Percentiles rank a stretch among this genome's conserved stretches.
These are phyloP conservation scores for Gracilaria gracilis DNA, from an alignment of 23 red algal species.

Conservation along the genomic window DNA sequence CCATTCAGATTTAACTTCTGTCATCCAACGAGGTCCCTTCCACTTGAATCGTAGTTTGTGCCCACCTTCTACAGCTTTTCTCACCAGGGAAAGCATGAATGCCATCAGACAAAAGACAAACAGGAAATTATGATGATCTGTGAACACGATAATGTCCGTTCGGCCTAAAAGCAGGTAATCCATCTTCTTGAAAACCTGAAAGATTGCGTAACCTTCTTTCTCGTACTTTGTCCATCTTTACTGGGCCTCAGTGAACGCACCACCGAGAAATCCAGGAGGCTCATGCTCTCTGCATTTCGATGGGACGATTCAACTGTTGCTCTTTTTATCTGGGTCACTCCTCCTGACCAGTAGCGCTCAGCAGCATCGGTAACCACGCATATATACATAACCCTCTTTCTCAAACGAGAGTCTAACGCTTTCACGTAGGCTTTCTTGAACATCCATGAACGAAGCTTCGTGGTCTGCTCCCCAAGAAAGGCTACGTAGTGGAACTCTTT, in stretches of 20 bases:
- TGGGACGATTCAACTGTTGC: neutral
- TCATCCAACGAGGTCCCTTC: no score
- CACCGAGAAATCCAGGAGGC: neutral
- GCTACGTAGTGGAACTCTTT: neutral
- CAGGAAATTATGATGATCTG: conserved; percentile 29
- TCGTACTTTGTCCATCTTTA: neutral
- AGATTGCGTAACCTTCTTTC: conserved; percentile 51
- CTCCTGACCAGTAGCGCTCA: no score
- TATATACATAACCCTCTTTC: no score
- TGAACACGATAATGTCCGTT: no score
- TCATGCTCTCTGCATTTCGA: neutral
- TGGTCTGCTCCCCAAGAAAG: conserved; percentile 4
- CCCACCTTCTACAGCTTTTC: no score
- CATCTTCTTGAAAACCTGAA: conserved; percentile 1
- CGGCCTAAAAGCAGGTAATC: neutral
- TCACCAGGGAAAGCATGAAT: neutral
- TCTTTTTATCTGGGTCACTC: neutral
- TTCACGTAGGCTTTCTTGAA: conserved; percentile 29
- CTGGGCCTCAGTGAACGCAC: neutral
- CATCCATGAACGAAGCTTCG: conserved; percentile 11
- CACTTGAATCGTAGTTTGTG: no score
- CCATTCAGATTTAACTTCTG: no score
- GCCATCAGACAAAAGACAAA: conserved; percentile 32
- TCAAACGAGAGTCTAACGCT: no score
- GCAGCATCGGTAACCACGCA: no score